Evolutionary conservation across 176 grass and related monocot genomes (phyloP), one percentile per base, ranked within the genome.

Genomic region (Raddia distichophylla): DNA sequence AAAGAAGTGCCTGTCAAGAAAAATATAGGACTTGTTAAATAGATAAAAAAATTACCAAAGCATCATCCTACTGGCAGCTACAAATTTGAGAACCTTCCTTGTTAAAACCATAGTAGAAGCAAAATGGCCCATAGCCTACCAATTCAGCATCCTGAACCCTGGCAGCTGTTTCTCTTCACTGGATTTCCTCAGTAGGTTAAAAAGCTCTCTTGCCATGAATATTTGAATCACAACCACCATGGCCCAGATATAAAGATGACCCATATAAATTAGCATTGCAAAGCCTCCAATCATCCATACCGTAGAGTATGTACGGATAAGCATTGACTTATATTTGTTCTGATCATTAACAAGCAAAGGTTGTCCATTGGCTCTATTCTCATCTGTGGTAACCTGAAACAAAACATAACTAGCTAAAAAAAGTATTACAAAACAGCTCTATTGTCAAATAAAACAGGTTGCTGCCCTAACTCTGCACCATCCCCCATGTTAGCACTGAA

Each of bases 181-280:
- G 16, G 87, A 92, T 88, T 57, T 93, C 86, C 78, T 90, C 55
- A 99, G 91, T 64, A 99, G 77, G 87, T 99, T 93, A 86, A 99
- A 96, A 74, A 99, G 97, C 53, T 99, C 97, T 16, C 47, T 91
- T 64, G 93, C 97, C 97, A 99, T 99, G 58, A 91, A 95, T 85
- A 96, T 93, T 93, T 99, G 97, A 81, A 93, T 99, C 40, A 93
- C 91, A 78, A 99, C 97, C 47, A 99, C 90, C 97, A 99, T 90
- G 43, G 93, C 93, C 93, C 97, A 99, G 48, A 99, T 90, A 88
- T 99, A 99, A 43, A 99, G 87, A 91, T 99, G 97, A 1, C 97
- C 97, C 91, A 94, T 90, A 64, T 95, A 99, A 80, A 99, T 71
- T 82, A 91, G 84, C 9, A 91, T 81, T 51, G 4, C 80, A 85